Percentiles rank a stretch among this genome's conserved stretches.
Evolutionary conservation across 2,329 filamentous ascomycete genomes (phyloP).

Genomic region (Epichloe sylvatica): DNA sequence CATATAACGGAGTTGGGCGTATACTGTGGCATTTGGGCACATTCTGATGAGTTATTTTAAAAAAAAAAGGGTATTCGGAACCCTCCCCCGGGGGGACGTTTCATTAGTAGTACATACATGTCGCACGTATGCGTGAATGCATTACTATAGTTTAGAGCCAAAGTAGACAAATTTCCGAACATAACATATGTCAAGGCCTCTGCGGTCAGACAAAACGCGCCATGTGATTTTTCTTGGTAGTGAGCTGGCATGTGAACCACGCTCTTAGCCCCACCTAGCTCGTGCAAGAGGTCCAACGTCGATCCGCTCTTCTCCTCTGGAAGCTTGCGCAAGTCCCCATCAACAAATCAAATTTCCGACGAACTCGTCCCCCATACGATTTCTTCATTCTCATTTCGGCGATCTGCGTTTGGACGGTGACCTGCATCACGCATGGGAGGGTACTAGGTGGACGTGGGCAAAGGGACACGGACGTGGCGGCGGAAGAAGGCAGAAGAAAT

Average conservation of each 20-base stretch:
- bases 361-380: not conserved
- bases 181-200: not conserved
- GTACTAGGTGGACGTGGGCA: not conserved
- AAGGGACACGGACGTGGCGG: not conserved
- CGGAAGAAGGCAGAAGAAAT: not conserved
- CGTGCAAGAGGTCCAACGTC: not conserved
- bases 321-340: not conserved
- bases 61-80: too few species aligned
- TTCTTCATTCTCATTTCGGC: not conserved
- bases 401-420: not conserved
- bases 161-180: not conserved
- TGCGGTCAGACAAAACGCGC: not conserved
- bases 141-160: not conserved
- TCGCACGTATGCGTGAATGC: too few species aligned
- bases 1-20: too few species aligned
- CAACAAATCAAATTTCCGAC: not conserved
- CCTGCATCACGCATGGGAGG: conserved; percentile 3
- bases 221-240: not conserved
- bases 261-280: not conserved
- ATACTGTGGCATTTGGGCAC: too few species aligned
- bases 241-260: conserved; percentile 1
- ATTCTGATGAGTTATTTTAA: too few species aligned
- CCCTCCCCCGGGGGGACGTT: too few species aligned
- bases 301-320: not conserved
- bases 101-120: too few species aligned